Percentiles rank a stretch among this genome's conserved stretches.
phyloP scores from a whole-genome alignment of 805 yeast genomes.

The Candida taoyuanica region DNA sequence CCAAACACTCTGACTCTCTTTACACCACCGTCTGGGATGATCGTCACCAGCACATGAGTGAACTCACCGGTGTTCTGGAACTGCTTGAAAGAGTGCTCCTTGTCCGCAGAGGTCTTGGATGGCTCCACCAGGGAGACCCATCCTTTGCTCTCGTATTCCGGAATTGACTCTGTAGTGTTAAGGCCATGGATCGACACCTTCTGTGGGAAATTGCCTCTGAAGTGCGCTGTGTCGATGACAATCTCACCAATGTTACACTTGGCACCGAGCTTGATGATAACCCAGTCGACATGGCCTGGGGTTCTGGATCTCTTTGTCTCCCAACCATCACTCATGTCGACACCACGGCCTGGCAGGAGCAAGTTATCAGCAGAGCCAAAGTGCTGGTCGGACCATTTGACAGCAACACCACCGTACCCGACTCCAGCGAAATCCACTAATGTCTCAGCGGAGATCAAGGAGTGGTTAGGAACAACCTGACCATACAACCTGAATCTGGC shows the following conservation, averaged over 20 bases:
- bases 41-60: conserved; percentile 73
- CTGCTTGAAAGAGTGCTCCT: conserved; percentile 57
- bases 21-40: conserved; percentile 96
- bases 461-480: conserved; percentile 65
- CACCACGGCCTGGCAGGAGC: conserved; percentile 89
- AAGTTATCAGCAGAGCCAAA: conserved; percentile 90
- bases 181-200: conserved; percentile 65
- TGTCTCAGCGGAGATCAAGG: conserved; percentile 27
- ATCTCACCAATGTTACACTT: conserved; percentile 51
- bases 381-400: conserved; percentile 83
- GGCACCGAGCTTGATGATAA: conserved; percentile 72
- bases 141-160: conserved; percentile 34
- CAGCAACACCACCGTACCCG: conserved; percentile 83
- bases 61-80: conserved; percentile 30
- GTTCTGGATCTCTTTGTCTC: conserved; percentile 87
- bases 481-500: conserved; percentile 93
- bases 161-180: conserved; percentile 32
- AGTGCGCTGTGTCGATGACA: conserved; percentile 88
- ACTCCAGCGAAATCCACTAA: conserved; percentile 76
- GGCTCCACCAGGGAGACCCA: conserved; percentile 69
- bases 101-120: conserved; percentile 77
- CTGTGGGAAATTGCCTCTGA: conserved; percentile 93
- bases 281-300: conserved; percentile 91
- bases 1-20: conserved; percentile 88
- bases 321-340: conserved; percentile 98